A percentile compares a stretch with the other conserved stretches of the same genome.
Evolutionary conservation across 73 alveolate species (phyloP).

Genomic region (Uronychia setigera): DNA sequence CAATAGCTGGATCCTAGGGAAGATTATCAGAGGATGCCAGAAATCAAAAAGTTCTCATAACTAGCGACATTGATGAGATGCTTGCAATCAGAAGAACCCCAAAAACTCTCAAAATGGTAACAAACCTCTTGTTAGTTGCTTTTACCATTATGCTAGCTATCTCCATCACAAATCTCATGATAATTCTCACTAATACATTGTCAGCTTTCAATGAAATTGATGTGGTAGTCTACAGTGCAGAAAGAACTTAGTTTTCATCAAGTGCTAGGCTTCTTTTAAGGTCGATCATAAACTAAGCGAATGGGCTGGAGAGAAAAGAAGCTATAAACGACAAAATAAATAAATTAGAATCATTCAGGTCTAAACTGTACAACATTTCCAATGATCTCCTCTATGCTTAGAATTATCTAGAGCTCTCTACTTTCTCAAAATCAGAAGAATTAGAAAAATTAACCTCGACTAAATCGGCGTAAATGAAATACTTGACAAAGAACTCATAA

Average conservation of each 20-base stretch:
- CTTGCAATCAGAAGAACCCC: not conserved
- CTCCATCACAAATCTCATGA: not conserved
- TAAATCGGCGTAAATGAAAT: too few relatives aligned
- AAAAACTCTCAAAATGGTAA: not conserved
- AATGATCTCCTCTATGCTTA: too few relatives aligned
- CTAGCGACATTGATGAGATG: not conserved
- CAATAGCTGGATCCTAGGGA: not conserved
- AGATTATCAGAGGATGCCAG: too few relatives aligned
- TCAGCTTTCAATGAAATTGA: not conserved
- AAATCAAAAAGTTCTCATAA: not conserved
- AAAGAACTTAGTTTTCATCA: not conserved
- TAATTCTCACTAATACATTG: not conserved
- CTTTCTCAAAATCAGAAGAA: too few relatives aligned
- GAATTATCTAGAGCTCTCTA: too few relatives aligned
- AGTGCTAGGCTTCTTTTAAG: not conserved
- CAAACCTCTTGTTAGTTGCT: not conserved
- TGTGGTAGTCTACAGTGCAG: not conserved
- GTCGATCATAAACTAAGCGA: not conserved
- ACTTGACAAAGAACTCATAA: too few relatives aligned
- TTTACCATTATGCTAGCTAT: not conserved
- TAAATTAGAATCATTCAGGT: too few relatives aligned
- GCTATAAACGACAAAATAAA: too few relatives aligned
- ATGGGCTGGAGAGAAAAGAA: not conserved
- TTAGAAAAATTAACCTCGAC: too few relatives aligned
- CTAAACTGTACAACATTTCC: too few relatives aligned